Evolutionary conservation across 2,329 filamentous ascomycete species (phyloP).

Genomic region (Aureobasidium lini): DNA sequence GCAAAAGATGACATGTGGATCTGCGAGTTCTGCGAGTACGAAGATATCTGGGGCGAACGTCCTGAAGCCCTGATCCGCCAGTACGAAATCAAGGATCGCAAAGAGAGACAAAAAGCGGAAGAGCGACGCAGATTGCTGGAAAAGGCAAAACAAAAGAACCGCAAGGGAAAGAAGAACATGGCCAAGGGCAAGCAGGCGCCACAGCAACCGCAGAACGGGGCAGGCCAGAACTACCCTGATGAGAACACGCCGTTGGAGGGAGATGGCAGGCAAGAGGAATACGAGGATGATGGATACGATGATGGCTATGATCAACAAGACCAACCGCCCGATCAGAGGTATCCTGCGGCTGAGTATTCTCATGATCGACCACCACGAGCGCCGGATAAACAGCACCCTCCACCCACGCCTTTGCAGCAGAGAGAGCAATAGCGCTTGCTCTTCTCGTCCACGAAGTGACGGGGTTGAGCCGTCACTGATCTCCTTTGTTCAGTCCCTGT

Average conservation of each 20-base stretch:
- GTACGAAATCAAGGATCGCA: slow-evolving; percentile 91
- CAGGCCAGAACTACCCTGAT: slow-evolving; percentile 10
- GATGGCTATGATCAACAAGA: slow-evolving; percentile 17
- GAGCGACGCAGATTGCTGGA: slow-evolving; percentile 78
- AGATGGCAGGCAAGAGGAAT: background rate
- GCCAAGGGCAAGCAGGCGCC: slow-evolving; percentile 10
- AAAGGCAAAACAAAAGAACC: slow-evolving; percentile 87
- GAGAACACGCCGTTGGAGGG: slow-evolving; percentile 4
- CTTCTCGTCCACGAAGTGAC: background rate
- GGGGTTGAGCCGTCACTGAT: slow-evolving; percentile 7
- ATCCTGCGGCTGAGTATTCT: background rate
- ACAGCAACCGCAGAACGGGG: background rate
- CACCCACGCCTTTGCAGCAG: background rate
- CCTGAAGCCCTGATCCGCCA: slow-evolving; percentile 78
- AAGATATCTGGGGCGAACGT: slow-evolving; percentile 83
- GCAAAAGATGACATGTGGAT: slow-evolving; percentile 75
- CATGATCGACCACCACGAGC: background rate
- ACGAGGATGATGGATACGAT: slow-evolving; percentile 16
- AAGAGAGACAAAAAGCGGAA: slow-evolving; percentile 73
- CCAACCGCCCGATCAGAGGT: background rate
- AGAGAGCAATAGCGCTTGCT: background rate
- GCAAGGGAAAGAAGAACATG: slow-evolving; percentile 70
- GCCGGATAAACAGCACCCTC: slow-evolving; percentile 1
- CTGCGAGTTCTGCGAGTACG: slow-evolving; percentile 97
- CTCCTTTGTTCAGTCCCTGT: background rate